Conservation (phyloP, 345 rosid genomes). For the Turritis glabra region DNA sequence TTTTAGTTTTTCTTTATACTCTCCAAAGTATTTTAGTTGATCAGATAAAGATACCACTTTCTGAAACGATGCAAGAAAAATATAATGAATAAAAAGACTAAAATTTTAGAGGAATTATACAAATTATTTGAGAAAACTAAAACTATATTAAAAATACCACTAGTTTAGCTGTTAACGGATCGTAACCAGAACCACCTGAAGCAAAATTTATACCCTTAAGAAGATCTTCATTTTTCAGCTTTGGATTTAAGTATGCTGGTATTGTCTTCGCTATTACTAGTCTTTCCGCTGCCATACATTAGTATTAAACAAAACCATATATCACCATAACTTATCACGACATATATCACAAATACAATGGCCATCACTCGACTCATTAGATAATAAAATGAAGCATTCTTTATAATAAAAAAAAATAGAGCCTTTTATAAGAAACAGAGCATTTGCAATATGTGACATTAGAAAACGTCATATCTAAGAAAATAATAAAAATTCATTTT, state of each 20-base stretch:
- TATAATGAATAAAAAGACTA: not conserved
- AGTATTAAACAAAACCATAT: too few relatives aligned
- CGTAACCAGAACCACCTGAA: conserved; percentile 64
- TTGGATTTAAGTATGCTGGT: conserved; percentile 56
- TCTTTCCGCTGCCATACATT: conserved; percentile 40
- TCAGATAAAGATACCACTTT: conserved; percentile 8
- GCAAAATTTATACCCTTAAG: conserved; percentile 61
- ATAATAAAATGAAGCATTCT: not conserved
- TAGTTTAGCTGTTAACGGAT: conserved; percentile 49
- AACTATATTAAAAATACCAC: conserved; percentile 33
- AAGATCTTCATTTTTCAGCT: conserved; percentile 44
- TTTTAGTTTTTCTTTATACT: conserved; percentile 44
- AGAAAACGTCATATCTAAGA: not conserved
- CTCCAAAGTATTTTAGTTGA: conserved; percentile 45
- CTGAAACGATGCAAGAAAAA: conserved; percentile 23
- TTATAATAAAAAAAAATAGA: too few relatives aligned
- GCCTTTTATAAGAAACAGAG: too few relatives aligned
- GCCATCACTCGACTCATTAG: not conserved
- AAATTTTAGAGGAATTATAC: not conserved
- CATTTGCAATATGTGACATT: too few relatives aligned
- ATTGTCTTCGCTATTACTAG: conserved; percentile 48
- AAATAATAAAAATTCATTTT: not conserved
- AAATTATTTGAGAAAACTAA: not conserved
- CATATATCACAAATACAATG: not conserved
- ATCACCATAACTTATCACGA: not conserved